These are phyloP conservation scores for Didymella pomorum DNA, from an alignment of 2,329 filamentous ascomycete species.

Conservation along the genomic window DNA sequence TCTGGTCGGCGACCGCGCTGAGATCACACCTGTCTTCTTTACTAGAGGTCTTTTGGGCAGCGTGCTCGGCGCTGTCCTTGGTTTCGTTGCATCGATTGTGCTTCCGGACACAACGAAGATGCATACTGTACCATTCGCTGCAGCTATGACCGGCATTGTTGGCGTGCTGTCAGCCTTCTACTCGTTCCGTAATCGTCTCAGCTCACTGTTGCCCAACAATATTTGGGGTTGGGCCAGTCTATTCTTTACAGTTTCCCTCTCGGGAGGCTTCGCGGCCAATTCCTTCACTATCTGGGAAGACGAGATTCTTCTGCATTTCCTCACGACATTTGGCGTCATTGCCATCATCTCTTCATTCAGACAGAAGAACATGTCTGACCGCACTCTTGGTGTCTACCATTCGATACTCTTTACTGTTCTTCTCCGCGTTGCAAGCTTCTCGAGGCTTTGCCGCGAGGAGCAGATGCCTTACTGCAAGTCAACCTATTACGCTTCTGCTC, in stretches of 20 bases:
- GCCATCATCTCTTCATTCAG: constrained; percentile 78
- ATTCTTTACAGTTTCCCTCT: constrained; percentile 83
- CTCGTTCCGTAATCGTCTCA: constrained; percentile 53
- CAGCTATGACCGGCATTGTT: constrained; percentile 50
- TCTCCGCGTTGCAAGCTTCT: constrained; percentile 81
- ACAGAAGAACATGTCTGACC: constrained; percentile 70
- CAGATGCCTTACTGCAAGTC: constrained; percentile 97
- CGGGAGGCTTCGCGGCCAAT: constrained; percentile 94
- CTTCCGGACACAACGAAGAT: constrained; percentile 50
- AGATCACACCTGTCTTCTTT: constrained; percentile 63
- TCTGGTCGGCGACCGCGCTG: constrained; percentile 61
- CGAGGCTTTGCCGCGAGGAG: constrained; percentile 93
- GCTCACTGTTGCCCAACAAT: constrained; percentile 70
- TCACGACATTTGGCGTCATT: constrained; percentile 84
- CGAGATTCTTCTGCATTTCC: constrained; percentile 89
- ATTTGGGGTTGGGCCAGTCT: constrained; percentile 90
- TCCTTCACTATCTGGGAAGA: constrained; percentile 99
- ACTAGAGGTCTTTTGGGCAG: constrained; percentile 60
- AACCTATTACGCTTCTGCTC: constrained; percentile 92
- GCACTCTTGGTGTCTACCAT: constrained; percentile 81
- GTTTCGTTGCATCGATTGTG: constrained; percentile 56
- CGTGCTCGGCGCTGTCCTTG: constrained; percentile 52
- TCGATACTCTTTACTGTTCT: constrained; percentile 83
- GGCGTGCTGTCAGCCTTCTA: constrained; percentile 54
- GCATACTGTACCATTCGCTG: constrained; percentile 53